A percentile compares a stretch with the other conserved stretches of the same genome.
These are phyloP conservation scores for Neurospora discreta DNA, from an alignment of 495 filamentous ascomycete species.

Conservation along the genomic window DNA sequence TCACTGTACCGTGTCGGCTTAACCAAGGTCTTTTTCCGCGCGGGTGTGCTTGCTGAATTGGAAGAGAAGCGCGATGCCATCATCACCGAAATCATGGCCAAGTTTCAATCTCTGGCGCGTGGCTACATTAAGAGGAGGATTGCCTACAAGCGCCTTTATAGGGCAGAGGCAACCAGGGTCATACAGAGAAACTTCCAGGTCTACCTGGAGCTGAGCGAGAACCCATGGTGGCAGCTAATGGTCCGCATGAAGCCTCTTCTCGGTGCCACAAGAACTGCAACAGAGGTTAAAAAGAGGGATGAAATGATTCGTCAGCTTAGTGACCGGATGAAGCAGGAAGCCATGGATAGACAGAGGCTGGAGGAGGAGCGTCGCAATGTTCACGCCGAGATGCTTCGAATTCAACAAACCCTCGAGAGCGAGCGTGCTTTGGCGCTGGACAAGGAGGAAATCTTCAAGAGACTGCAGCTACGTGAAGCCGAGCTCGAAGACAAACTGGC, in stretches of 20 bases:
- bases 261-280: constrained; percentile 78
- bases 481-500: constrained; percentile 87
- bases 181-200: constrained; percentile 88
- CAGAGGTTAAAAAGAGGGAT: constrained; percentile 87
- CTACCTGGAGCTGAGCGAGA: constrained; percentile 78
- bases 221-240: constrained; percentile 94
- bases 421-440: constrained; percentile 90
- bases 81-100: constrained; percentile 82
- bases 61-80: constrained; percentile 90
- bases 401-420: constrained; percentile 88
- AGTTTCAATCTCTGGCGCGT: constrained; percentile 86
- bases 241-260: constrained; percentile 93
- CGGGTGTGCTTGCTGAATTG: constrained; percentile 89
- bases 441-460: constrained; percentile 96
- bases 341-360: constrained; percentile 61
- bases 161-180: constrained; percentile 87
- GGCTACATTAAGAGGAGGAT: constrained; percentile 82
- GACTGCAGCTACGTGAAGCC: constrained; percentile 77
- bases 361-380: constrained; percentile 89
- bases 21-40: constrained; percentile 97
- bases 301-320: constrained; percentile 84
- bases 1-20: constrained; percentile 85
- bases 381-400: constrained; percentile 73
- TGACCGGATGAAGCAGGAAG: constrained; percentile 67
- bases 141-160: constrained; percentile 83